Evolutionary conservation across 768 basidiomycete genomes (phyloP), one percentile per base, ranked within the genome.

Genomic region (Suillus bovinus): DNA sequence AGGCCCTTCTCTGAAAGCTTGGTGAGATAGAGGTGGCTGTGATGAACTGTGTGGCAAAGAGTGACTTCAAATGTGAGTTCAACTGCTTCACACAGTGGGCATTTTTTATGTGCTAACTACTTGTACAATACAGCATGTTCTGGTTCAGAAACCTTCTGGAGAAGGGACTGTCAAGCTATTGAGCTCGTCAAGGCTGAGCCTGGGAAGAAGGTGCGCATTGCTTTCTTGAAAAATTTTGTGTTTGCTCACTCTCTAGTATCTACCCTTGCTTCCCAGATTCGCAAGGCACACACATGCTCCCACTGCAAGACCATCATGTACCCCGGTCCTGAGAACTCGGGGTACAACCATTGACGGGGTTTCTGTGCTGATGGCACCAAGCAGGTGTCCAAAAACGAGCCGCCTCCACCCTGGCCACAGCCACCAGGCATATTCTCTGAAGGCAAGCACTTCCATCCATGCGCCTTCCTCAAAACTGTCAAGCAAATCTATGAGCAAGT

Each of bases 251-350:
- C 31, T 33, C 31, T 3, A 44, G n/a, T n/a, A n/a, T n/a, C 42
- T 46, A 33, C 31, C 31, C 31, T 33, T 14, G 2, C 11, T 22
- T 14, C 2, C n/a, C 44, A 55, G 54, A 20, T 42, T 29, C 39
- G 50, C 10, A 63, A 61, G 22, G 31, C 44, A 7, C 42, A 55
- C 20, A 55, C 58, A 1, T 67, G 66, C 52, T 49, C 50, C n/a
- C 52, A 29, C 47, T 67, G 66, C 49, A 42, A 42, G 20, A 66
- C 57, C 6, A 56, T 66, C 44, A 66, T 61, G 64, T 66, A 66
- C 55, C 61, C 64, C 1, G 61, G 64, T 64, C 64, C 36, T n/a
- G 49, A 17, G 44, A 46, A 46, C 44, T 46, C 44, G 2, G 52
- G 49, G 20, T 41, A 63, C 47, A 67, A 67, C 34, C 66, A 67